Percentiles rank a stretch among this genome's conserved stretches.
These are phyloP conservation scores for Rhodotorula diobovata DNA, from an alignment of 768 basidiomycete genomes.

Conservation along the genomic window DNA sequence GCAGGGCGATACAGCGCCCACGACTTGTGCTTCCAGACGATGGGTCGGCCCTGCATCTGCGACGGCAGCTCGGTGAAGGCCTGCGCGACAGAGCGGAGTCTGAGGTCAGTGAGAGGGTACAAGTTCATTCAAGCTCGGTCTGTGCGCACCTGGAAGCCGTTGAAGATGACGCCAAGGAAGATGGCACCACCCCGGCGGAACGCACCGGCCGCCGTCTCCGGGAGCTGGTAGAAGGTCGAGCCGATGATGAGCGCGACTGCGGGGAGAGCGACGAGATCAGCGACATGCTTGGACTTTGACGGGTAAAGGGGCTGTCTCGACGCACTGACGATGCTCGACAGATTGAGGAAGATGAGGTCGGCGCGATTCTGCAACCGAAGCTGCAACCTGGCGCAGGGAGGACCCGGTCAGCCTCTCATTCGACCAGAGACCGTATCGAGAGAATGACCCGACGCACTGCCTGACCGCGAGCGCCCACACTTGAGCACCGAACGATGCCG, in stretches of 20 bases:
- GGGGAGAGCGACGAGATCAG: constrained; percentile 67
- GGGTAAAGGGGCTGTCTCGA: constrained; percentile 45
- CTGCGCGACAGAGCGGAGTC: constrained; percentile 54
- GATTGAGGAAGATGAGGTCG: constrained; percentile 67
- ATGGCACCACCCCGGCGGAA: constrained; percentile 82
- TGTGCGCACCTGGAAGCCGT: constrained; percentile 56
- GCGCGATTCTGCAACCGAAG: constrained; percentile 66
- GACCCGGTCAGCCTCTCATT: background rate
- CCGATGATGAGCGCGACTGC: constrained; percentile 48
- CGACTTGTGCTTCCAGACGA: constrained; percentile 51
- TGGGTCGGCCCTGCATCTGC: constrained; percentile 75
- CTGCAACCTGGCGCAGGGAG: constrained; percentile 43
- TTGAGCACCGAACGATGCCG: constrained; percentile 69
- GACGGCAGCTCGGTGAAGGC: constrained; percentile 53
- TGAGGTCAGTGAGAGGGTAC: constrained; percentile 28
- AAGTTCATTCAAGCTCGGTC: background rate
- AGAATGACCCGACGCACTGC: constrained; percentile 50
- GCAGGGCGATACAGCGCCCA: constrained; percentile 52
- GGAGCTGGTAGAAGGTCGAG: constrained; percentile 60
- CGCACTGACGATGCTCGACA: constrained; percentile 55
- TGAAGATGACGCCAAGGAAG: constrained; percentile 52
- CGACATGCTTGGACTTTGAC: constrained; percentile 64
- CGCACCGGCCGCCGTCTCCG: constrained; percentile 67
- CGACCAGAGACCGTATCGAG: too few species aligned
- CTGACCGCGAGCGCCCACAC: constrained; percentile 64